Evolutionary conservation across 2,329 filamentous ascomycete species (phyloP).

Genomic region (Xylaria sp.): DNA sequence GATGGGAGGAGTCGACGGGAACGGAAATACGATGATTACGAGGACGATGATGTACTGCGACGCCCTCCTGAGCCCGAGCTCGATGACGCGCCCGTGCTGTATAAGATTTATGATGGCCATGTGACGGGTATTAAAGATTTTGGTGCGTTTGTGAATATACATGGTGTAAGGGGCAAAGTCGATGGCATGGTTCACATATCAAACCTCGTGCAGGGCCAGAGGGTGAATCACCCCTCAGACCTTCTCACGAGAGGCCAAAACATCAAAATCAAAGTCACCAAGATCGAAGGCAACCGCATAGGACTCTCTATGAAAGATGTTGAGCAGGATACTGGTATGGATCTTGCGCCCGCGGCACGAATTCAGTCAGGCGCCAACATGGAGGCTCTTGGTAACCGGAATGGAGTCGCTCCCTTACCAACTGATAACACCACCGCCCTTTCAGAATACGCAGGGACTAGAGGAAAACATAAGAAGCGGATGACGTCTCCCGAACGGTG

Average conservation of each 20-base stretch:
- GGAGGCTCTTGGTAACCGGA: slow-evolving; percentile 75
- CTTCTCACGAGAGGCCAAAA: slow-evolving; percentile 81
- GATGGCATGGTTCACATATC: slow-evolving; percentile 96
- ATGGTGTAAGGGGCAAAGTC: slow-evolving; percentile 85
- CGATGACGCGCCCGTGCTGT: slow-evolving; percentile 81
- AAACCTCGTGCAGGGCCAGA: slow-evolving; percentile 82
- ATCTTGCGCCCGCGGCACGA: slow-evolving; percentile 79
- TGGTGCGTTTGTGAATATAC: slow-evolving; percentile 93
- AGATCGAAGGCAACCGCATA: slow-evolving; percentile 82
- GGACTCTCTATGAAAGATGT: slow-evolving; percentile 98
- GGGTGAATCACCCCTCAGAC: slow-evolving; percentile 92
- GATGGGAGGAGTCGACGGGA: slow-evolving; percentile 59
- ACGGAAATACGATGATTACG: slow-evolving; percentile 55
- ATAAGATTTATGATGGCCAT: slow-evolving; percentile 89
- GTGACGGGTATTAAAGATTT: slow-evolving; percentile 96
- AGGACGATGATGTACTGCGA: slow-evolving; percentile 69
- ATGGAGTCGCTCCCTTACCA: slow-evolving; percentile 57
- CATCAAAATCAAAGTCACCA: slow-evolving; percentile 93
- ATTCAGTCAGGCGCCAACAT: slow-evolving; percentile 92
- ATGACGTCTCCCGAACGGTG: slow-evolving; percentile 97
- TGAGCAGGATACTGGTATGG: slow-evolving; percentile 86
- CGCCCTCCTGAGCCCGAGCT: slow-evolving; percentile 76
- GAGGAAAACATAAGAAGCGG: slow-evolving; percentile 79
- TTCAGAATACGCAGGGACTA: slow-evolving; percentile 66
- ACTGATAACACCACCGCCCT: slow-evolving; percentile 68